Conservation (phyloP, 2,329 filamentous ascomycete species). For the Akanthomyces lecanii region DNA sequence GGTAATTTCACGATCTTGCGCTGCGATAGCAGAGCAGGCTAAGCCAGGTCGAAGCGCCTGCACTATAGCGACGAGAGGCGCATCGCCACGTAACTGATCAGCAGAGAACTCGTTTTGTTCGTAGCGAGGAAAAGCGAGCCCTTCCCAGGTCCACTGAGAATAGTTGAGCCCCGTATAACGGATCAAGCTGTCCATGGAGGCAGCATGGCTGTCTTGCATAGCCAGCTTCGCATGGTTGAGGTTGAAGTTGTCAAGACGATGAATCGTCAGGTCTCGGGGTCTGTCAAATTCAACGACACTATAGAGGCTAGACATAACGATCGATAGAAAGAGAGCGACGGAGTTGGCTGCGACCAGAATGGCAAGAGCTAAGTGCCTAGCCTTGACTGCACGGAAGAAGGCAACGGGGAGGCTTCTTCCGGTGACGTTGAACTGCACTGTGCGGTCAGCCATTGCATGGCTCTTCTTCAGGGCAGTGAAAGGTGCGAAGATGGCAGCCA, state of each 20-base stretch:
- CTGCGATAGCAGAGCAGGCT: slow-evolving; percentile 21
- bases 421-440: slow-evolving; percentile 22
- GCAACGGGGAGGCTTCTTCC: slow-evolving; percentile 24
- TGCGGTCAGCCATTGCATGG: slow-evolving; percentile 19
- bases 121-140: slow-evolving; percentile 26
- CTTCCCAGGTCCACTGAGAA: slow-evolving; percentile 29
- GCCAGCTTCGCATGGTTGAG: slow-evolving; percentile 22
- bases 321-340: neutral
- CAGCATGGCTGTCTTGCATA: slow-evolving; percentile 23
- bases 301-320: slow-evolving; percentile 26
- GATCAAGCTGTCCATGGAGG: slow-evolving; percentile 26
- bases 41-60: slow-evolving; percentile 22
- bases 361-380: slow-evolving; percentile 23
- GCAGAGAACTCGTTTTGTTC: slow-evolving; percentile 13
- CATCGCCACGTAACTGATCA: slow-evolving; percentile 12
- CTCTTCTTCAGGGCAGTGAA: slow-evolving; percentile 23
- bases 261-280: slow-evolving; percentile 23
- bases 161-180: slow-evolving; percentile 27
- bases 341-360: neutral
- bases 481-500: slow-evolving; percentile 23
- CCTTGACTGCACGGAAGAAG: slow-evolving; percentile 20
- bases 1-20: slow-evolving; percentile 16
- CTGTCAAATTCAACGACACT: slow-evolving; percentile 24
- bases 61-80: slow-evolving; percentile 19
- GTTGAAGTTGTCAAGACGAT: slow-evolving; percentile 26